Conservation (phyloP, 495 filamentous ascomycete species). For the Neurospora terricola region DNA sequence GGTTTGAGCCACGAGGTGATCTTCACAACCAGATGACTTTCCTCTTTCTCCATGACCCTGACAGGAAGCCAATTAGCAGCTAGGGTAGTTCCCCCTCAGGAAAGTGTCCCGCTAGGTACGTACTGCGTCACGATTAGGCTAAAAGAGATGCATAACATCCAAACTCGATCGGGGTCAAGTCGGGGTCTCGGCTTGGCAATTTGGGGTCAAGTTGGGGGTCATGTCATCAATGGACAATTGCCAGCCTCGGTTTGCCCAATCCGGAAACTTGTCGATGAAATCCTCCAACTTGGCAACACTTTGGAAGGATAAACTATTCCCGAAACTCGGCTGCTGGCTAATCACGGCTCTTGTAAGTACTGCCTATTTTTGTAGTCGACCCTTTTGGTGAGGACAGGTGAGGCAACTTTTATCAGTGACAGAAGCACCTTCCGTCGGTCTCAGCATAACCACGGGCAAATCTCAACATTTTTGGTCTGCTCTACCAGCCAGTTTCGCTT, state of each 20-base stretch:
- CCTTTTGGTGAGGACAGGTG: neutral
- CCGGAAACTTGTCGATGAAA: neutral
- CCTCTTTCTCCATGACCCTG: neutral
- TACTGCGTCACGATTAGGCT: neutral
- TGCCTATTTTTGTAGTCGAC: neutral
- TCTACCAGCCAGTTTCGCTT: neutral
- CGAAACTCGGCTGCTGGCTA: neutral
- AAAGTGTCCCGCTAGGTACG: neutral
- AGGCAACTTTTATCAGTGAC: neutral
- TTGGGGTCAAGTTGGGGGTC: neutral
- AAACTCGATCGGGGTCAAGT: neutral
- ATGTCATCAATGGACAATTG: neutral
- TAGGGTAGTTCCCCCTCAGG: neutral
- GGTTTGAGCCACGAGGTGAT: neutral
- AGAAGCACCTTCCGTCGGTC: neutral
- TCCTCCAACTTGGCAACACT: neutral
- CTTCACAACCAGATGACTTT: neutral
- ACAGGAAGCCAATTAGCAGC: neutral
- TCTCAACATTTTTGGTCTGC: neutral
- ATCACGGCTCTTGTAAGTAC: neutral
- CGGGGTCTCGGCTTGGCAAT: neutral
- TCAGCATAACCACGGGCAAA: neutral
- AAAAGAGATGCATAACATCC: neutral
- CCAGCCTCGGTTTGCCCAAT: neutral
- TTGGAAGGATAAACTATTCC: neutral